phyloP scores from a whole-genome alignment of 805 yeast genomes.

The Pichia heedii region DNA sequence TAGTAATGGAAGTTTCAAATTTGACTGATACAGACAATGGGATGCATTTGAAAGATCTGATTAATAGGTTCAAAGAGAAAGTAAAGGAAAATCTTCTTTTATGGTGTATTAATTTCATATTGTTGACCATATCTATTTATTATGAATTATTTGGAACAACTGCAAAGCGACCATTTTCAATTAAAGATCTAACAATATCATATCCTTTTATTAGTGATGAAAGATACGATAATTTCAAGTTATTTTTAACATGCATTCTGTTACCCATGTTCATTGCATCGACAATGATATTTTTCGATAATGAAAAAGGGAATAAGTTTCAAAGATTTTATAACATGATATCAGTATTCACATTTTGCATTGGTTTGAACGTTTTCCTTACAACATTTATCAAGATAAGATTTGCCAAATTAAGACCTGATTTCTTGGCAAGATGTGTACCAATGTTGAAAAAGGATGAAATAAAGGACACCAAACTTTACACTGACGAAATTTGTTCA shows the following conservation, averaged over 20 bases:
- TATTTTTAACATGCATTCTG: constrained; percentile 29
- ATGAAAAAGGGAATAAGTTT: constrained; percentile 20
- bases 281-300: constrained; percentile 12
- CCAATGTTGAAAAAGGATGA: constrained; percentile 20
- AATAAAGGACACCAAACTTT: constrained; percentile 22
- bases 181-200: constrained; percentile 34
- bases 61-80: constrained; percentile 3
- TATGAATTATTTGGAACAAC: constrained; percentile 28
- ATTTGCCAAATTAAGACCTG: constrained; percentile 86
- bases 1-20: background rate
- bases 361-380: constrained; percentile 40
- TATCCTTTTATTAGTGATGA: constrained; percentile 40
- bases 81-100: constrained; percentile 3
- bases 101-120: constrained; percentile 4
- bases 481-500: constrained; percentile 26
- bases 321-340: constrained; percentile 32
- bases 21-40: background rate
- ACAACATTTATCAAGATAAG: constrained; percentile 70
- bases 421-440: constrained; percentile 73
- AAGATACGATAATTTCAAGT: constrained; percentile 23
- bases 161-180: constrained; percentile 36
- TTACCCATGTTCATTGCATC: constrained; percentile 28
- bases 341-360: constrained; percentile 30
- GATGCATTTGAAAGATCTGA: background rate
- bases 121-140: constrained; percentile 4